These are phyloP conservation scores for Elongisporangium anandrum DNA, from an alignment of 352 stramenopile species.

Conservation along the genomic window DNA sequence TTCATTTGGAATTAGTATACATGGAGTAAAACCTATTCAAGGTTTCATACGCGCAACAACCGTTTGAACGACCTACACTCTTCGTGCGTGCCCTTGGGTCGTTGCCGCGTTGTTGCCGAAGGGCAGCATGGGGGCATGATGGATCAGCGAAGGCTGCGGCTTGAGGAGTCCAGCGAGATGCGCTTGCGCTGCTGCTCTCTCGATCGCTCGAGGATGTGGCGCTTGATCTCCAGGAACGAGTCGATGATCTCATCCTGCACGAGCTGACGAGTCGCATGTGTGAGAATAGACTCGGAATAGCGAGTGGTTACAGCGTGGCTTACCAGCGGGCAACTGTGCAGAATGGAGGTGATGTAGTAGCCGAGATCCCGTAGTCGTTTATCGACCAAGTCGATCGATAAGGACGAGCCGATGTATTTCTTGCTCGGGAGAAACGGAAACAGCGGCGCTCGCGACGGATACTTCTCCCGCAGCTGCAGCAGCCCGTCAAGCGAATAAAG, in stretches of 20 bases:
- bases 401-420: slow-evolving; percentile 83
- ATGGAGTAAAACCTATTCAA: slow-evolving; percentile 3
- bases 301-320: slow-evolving; percentile 1
- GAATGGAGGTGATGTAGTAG: slow-evolving; percentile 83
- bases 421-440: slow-evolving; percentile 83
- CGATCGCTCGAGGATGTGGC: slow-evolving; percentile 70
- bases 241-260: slow-evolving; percentile 86
- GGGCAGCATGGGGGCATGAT: background rate
- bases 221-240: slow-evolving; percentile 86
- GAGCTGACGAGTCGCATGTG: slow-evolving; percentile 26
- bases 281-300: background rate
- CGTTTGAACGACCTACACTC: slow-evolving; percentile 6
- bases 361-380: slow-evolving; percentile 83
- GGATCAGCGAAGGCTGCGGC: slow-evolving; percentile 1
- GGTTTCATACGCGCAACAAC: slow-evolving; percentile 1
- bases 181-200: slow-evolving; percentile 43
- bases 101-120: slow-evolving; percentile 6
- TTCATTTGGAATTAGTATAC: slow-evolving; percentile 14
- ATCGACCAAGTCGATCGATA: slow-evolving; percentile 83
- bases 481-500: background rate
- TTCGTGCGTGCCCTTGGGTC: slow-evolving; percentile 10
- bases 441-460: slow-evolving; percentile 61
- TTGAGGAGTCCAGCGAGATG: background rate
- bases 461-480: slow-evolving; percentile 76
- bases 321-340: slow-evolving; percentile 76